A percentile compares a stretch with the other conserved stretches of the same genome.
Evolutionary conservation across 2,329 filamentous ascomycete genomes (phyloP).

Genomic region (Penicillium sp.): DNA sequence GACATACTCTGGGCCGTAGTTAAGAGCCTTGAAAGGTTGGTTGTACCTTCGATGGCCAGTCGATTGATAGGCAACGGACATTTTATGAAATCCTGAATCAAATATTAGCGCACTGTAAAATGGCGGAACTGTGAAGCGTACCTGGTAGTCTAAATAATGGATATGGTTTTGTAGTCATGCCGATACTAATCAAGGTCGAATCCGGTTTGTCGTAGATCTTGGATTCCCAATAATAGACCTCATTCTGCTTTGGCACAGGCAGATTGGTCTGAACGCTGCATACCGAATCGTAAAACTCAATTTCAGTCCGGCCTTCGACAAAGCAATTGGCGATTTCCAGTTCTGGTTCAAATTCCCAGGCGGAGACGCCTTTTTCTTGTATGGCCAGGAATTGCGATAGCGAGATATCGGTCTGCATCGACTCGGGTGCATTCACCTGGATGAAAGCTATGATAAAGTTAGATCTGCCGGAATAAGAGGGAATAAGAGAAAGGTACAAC

Average conservation of each 20-base stretch:
- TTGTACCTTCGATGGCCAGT: conserved; percentile 83
- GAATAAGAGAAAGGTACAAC: background rate
- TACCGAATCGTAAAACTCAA: conserved; percentile 97
- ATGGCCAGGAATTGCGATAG: conserved; percentile 96
- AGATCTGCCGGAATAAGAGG: background rate
- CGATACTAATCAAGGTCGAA: conserved; percentile 78
- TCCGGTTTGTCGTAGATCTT: conserved; percentile 99
- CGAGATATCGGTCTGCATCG: conserved; percentile 92
- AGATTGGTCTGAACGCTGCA: conserved; percentile 97
- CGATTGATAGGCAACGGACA: conserved; percentile 87
- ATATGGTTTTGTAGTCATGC: conserved; percentile 95
- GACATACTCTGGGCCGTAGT: conserved; percentile 78
- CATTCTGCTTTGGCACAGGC: conserved; percentile 96
- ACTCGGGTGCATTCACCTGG: conserved; percentile 90
- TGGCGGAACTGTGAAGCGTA: conserved; percentile 52
- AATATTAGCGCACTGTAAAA: background rate
- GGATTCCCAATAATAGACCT: conserved; percentile 99
- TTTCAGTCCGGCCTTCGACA: conserved; percentile 91
- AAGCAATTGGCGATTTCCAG: conserved; percentile 98
- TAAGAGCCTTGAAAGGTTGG: conserved; percentile 77
- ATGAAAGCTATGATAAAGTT: conserved; percentile 67
- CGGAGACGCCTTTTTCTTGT: conserved; percentile 98
- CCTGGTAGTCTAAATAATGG: conserved; percentile 90
- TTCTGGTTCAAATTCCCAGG: conserved; percentile 99
- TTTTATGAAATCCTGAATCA: conserved; percentile 75